Evolutionary conservation across 306 rosid genomes (phyloP).

Genomic region (Prunus campanulata): DNA sequence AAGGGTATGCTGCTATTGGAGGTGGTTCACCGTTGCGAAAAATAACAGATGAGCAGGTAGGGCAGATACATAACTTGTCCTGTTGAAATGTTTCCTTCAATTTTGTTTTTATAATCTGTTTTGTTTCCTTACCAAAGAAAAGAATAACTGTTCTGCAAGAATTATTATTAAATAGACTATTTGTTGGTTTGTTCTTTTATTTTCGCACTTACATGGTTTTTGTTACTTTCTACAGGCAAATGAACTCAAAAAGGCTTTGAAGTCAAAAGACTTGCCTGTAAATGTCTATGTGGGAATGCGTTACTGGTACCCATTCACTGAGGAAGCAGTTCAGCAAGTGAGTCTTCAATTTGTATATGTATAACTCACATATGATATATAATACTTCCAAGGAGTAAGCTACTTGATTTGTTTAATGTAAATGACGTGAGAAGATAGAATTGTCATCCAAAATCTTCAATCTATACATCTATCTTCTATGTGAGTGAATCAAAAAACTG

Average conservation of each 20-base stretch:
- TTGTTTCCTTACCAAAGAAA: background rate
- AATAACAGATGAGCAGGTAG: conserved; percentile 94
- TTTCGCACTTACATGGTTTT: background rate
- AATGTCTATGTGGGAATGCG: conserved; percentile 94
- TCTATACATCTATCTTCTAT: conserved; percentile 4
- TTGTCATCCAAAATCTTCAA: background rate
- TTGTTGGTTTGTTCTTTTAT: background rate
- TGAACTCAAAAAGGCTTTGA: conserved; percentile 79
- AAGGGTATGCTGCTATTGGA: conserved; percentile 97
- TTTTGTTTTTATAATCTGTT: conserved; percentile 18
- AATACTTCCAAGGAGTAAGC: background rate
- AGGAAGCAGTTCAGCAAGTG: conserved; percentile 93
- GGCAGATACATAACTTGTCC: background rate
- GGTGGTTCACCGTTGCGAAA: conserved; percentile 99
- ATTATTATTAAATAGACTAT: background rate
- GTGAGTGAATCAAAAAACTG: conserved; percentile 3
- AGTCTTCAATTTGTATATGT: conserved; percentile 18
- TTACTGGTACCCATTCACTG: conserved; percentile 98
- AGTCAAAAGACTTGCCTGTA: conserved; percentile 68
- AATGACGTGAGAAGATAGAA: background rate
- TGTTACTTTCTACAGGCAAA: conserved; percentile 56
- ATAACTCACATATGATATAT: background rate
- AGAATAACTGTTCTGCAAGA: background rate
- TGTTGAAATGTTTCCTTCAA: background rate
- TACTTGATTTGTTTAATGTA: background rate